Conservation (phyloP, 768 basidiomycete species). For the Tricholoma matsutake region DNA sequence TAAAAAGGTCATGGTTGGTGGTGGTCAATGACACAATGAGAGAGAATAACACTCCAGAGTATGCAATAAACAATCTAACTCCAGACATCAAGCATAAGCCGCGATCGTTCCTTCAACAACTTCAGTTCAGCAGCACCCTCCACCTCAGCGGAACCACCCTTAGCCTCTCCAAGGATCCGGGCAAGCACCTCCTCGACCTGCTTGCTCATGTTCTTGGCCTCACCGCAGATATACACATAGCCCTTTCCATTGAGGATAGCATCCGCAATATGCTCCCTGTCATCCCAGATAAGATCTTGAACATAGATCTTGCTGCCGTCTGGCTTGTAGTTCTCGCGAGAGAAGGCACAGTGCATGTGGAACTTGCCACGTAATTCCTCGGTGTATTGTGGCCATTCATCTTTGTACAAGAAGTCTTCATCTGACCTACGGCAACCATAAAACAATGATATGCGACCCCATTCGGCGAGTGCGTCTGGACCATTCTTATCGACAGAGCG, state of each 20-base stretch:
- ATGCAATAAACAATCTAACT: slow-evolving; percentile 43
- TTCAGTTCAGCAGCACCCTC: slow-evolving; percentile 93
- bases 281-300: slow-evolving; percentile 94
- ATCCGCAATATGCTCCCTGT: slow-evolving; percentile 77
- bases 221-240: slow-evolving; percentile 97
- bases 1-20: background rate
- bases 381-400: slow-evolving; percentile 90
- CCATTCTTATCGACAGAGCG: slow-evolving; percentile 96
- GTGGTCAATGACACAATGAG: slow-evolving; percentile 1
- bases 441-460: slow-evolving; percentile 93
- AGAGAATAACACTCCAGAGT: slow-evolving; percentile 11
- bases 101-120: slow-evolving; percentile 89
- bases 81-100: slow-evolving; percentile 88
- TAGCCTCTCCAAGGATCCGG: slow-evolving; percentile 85
- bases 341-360: slow-evolving; percentile 85
- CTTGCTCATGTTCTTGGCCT: slow-evolving; percentile 95
- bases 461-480: slow-evolving; percentile 87
- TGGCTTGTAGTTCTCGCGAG: slow-evolving; percentile 84
- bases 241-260: slow-evolving; percentile 93
- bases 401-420: slow-evolving; percentile 91
- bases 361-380: slow-evolving; percentile 92
- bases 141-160: slow-evolving; percentile 83
- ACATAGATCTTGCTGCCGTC: slow-evolving; percentile 98
- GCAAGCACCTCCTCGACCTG: slow-evolving; percentile 89
- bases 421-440: slow-evolving; percentile 90